Evolutionary conservation across 768 basidiomycete genomes (phyloP).

Genomic region (Dioszegia crocea): DNA sequence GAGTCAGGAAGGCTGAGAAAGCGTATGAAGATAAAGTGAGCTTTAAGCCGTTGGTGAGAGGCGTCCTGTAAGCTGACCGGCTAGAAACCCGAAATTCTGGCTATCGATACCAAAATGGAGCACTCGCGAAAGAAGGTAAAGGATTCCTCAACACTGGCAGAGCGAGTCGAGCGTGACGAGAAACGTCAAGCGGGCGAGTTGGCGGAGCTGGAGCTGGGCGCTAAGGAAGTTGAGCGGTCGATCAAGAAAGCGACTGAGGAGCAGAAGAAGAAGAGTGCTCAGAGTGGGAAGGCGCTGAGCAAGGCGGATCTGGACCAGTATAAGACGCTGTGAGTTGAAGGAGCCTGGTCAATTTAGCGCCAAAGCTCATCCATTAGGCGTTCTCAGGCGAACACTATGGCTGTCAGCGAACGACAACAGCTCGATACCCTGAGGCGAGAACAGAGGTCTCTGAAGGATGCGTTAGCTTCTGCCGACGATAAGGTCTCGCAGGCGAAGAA

Average conservation of each 20-base stretch:
- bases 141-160: constrained; percentile 63
- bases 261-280: constrained; percentile 65
- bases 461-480: constrained; percentile 63
- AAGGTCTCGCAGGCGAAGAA: constrained; percentile 64
- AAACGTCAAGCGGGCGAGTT: constrained; percentile 48
- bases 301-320: constrained; percentile 86
- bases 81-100: constrained; percentile 78
- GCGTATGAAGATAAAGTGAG: constrained; percentile 73
- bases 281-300: constrained; percentile 68
- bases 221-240: constrained; percentile 62
- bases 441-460: constrained; percentile 67
- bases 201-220: constrained; percentile 59
- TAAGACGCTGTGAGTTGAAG: constrained; percentile 63
- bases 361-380: constrained; percentile 58
- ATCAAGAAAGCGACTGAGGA: constrained; percentile 79
- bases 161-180: constrained; percentile 63
- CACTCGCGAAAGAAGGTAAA: constrained; percentile 75
- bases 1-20: constrained; percentile 86
- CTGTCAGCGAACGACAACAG: constrained; percentile 79
- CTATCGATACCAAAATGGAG: constrained; percentile 78
- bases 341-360: too few species aligned
- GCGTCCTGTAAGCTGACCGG: background rate
- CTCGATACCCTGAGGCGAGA: constrained; percentile 76
- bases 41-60: background rate
- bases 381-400: constrained; percentile 69